A percentile compares a stretch with the other conserved stretches of the same genome.
These are phyloP conservation scores for Puccinia coronata DNA, from an alignment of 1,284 basidiomycete species.

Conservation along the genomic window DNA sequence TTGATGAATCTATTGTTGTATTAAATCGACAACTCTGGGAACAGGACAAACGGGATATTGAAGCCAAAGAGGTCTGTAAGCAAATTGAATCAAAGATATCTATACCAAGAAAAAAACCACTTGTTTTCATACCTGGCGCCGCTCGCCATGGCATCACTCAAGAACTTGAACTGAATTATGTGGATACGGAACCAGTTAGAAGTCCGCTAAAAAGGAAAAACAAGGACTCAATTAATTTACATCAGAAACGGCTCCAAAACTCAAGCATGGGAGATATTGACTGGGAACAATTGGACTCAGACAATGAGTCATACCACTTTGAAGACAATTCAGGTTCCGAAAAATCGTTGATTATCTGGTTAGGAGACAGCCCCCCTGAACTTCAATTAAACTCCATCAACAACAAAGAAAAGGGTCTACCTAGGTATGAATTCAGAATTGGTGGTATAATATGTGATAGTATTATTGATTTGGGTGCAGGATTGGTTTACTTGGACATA, in stretches of 20 bases:
- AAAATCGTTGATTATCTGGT: not conserved
- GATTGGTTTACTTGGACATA: not conserved
- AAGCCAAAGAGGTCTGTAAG: not conserved
- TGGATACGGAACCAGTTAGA: too few relatives aligned
- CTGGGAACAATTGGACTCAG: not conserved
- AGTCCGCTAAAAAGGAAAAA: not conserved
- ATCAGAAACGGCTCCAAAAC: not conserved
- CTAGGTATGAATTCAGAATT: not conserved
- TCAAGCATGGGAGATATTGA: not conserved
- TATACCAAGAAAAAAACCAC: not conserved
- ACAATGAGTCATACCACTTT: not conserved
- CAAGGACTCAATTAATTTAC: not conserved
- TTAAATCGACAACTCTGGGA: too few relatives aligned
- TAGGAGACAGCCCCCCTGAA: not conserved
- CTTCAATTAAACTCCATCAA: not conserved
- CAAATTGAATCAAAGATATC: not conserved
- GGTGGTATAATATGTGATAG: not conserved
- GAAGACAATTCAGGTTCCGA: not conserved
- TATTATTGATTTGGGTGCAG: slow-evolving; percentile 12
- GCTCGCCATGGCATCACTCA: not conserved
- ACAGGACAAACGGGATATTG: too few relatives aligned
- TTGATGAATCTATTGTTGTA: too few relatives aligned
- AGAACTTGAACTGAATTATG: not conserved
- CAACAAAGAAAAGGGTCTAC: not conserved
- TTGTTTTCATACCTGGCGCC: not conserved